phyloP scores from a whole-genome alignment of 1,284 basidiomycete genomes.

The Ganoderma multipileum region DNA sequence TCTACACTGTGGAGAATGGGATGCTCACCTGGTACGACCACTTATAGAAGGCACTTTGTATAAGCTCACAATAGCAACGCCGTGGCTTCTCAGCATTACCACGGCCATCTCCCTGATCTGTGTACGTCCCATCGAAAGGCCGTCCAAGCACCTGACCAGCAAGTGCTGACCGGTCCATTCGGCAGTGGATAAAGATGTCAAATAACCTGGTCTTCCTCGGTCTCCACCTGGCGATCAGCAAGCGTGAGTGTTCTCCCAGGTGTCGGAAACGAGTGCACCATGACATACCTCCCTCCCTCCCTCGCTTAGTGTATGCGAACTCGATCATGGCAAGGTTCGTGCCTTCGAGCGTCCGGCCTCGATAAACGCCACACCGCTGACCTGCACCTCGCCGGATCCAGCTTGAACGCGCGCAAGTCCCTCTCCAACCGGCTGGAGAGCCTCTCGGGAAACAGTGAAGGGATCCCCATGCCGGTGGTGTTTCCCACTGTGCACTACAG shows the following conservation, averaged over 20 bases:
- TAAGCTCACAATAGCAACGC: background rate
- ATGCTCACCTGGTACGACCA: slow-evolving; percentile 24
- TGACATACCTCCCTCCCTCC: slow-evolving; percentile 4
- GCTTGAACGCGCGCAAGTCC: slow-evolving; percentile 21
- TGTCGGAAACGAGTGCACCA: background rate
- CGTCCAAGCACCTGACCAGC: background rate
- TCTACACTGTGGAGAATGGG: slow-evolving; percentile 24
- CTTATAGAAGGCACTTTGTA: background rate
- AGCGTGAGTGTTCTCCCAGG: slow-evolving; percentile 12
- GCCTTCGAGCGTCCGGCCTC: background rate
- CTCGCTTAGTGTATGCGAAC: slow-evolving; percentile 22
- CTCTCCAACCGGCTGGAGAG: slow-evolving; percentile 16
- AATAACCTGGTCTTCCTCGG: slow-evolving; percentile 25
- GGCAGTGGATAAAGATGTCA: slow-evolving; percentile 21
- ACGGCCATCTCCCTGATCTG: slow-evolving; percentile 23
- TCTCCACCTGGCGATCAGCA: slow-evolving; percentile 24
- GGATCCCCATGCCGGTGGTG: slow-evolving; percentile 13
- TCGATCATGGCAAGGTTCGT: slow-evolving; percentile 26
- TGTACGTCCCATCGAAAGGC: slow-evolving; percentile 7
- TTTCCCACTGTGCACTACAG: slow-evolving; percentile 14
- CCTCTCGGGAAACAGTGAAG: slow-evolving; percentile 11
- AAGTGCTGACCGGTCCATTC: slow-evolving; percentile 4
- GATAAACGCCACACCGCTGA: background rate
- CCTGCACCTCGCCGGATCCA: background rate
- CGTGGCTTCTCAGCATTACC: slow-evolving; percentile 12